Conservation (phyloP, 169 alveolate genomes). For the Amoebophrya sp. region DNA sequence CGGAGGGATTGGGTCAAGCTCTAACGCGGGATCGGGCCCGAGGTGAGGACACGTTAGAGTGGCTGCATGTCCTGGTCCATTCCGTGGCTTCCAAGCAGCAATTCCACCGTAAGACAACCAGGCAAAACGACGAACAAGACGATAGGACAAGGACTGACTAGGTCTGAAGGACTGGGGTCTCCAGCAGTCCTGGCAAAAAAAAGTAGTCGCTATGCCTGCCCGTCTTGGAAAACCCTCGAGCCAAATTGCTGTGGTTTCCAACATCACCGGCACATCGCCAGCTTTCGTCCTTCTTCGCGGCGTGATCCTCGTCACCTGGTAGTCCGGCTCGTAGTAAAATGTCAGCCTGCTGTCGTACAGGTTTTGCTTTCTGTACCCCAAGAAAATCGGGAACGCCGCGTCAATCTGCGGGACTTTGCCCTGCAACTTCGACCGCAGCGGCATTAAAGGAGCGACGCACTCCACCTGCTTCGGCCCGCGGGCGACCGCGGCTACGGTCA, state of each 20-base stretch:
- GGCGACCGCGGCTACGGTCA: not conserved
- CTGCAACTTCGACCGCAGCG: not conserved
- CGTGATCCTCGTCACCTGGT: not conserved
- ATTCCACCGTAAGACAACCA: too few species aligned
- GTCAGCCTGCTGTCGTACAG: not conserved
- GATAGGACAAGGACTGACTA: too few species aligned
- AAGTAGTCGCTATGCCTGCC: too few species aligned
- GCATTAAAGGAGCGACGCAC: not conserved
- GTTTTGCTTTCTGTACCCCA: not conserved
- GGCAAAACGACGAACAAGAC: too few species aligned
- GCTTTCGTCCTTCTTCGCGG: not conserved
- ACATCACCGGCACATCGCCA: not conserved
- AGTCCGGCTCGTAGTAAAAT: slow-evolving; percentile 20
- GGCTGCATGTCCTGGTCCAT: too few species aligned
- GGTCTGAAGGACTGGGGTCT: too few species aligned
- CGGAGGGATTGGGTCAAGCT: too few species aligned
- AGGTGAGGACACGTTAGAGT: too few species aligned
- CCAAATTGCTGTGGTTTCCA: not conserved
- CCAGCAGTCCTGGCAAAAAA: too few species aligned
- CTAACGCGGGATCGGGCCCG: too few species aligned
- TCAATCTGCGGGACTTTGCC: slow-evolving; percentile 4
- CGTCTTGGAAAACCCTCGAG: not conserved
- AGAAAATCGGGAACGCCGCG: slow-evolving; percentile 16
- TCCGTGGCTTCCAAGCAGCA: too few species aligned
- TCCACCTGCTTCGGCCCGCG: not conserved